Evolutionary conservation across 2,329 filamentous ascomycete genomes (phyloP).

Genomic region (Stachybotrys elegans): DNA sequence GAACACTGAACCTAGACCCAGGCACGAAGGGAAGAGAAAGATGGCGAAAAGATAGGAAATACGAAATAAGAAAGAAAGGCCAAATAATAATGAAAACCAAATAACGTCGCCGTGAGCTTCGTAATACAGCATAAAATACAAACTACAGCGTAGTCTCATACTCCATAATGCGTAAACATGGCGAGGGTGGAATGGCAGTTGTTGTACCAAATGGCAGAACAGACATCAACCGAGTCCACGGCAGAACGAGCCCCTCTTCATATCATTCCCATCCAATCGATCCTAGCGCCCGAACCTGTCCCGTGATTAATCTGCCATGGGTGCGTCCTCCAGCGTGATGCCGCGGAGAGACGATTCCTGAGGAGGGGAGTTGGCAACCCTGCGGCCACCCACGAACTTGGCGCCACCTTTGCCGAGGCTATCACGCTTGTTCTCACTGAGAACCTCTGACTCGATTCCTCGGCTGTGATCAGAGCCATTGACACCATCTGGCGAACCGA

Average conservation of each 20-base stretch:
- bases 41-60: slow-evolving; percentile 2
- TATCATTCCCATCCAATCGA: too few relatives aligned
- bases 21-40: too few relatives aligned
- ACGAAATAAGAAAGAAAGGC: slow-evolving; percentile 4
- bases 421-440: slow-evolving; percentile 52
- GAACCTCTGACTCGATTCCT: slow-evolving; percentile 14
- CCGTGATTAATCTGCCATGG: slow-evolving; percentile 42
- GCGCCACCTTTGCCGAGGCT: slow-evolving; percentile 47
- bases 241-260: too few relatives aligned
- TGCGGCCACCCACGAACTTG: slow-evolving; percentile 45
- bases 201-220: background rate
- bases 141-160: slow-evolving; percentile 18
- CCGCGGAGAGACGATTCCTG: slow-evolving; percentile 31
- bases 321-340: slow-evolving; percentile 46
- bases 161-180: slow-evolving; percentile 24
- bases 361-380: slow-evolving; percentile 28
- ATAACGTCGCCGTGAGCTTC: slow-evolving; percentile 14
- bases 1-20: too few relatives aligned
- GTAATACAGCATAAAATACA: slow-evolving; percentile 22
- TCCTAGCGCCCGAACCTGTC: slow-evolving; percentile 4
- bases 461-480: slow-evolving; percentile 34
- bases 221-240: too few relatives aligned
- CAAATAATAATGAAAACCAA: slow-evolving; percentile 11
- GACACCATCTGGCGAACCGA: slow-evolving; percentile 31
- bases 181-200: slow-evolving; percentile 1